Evolutionary conservation across 345 rosid species (phyloP), one percentile per base, ranked within the genome.

Genomic region (Salix viminalis): DNA sequence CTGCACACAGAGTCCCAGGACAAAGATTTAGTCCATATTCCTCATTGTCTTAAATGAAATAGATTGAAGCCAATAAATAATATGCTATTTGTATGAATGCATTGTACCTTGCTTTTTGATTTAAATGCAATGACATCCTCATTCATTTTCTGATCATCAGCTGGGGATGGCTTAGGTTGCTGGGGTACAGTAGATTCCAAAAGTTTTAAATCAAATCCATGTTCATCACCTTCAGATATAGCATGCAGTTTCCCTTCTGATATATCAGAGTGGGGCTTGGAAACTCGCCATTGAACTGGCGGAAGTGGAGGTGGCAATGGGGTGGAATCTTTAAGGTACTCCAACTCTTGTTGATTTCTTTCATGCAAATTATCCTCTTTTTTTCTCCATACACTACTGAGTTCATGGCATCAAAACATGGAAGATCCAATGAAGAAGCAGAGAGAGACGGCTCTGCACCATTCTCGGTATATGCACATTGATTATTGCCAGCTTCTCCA

Each of bases 261-360:
- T 71, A 54, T 50, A 62, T 80, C 86, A 62, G 86, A 67, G 74
- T 72, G 62, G 56, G 87, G 65, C 75, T 89, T 87, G 14, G 87
- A 75, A 83, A 77, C 80, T 84, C 82, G 56, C 96, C 98, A 90
- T 77, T 92, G 89, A n/a, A 75, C 75, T 42, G 96, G 97, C 70
- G 98, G 98, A 52, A 84, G 90, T 26, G 96, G 92, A 5, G 98
- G 97, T 61, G 96, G 90, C 37, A 79, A 73, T 24, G 92, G 91
- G 32, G 76, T 79, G 69, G 83, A 67, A 42, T 88, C 90, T 24
- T 16, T 58, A 52, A 78, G 71, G 74, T 65, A 78, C 56, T 85
- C 86, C 71, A 74, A 76, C 68, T 88, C 79, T 18, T 79, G 58
- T 46, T 65, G 62, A 81, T 70, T 75, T 15, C 39, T 75, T 61